Base-by-base conservation (phyloP, 352 stramenopile genomes). In the Pythium phragmitis region DNA sequence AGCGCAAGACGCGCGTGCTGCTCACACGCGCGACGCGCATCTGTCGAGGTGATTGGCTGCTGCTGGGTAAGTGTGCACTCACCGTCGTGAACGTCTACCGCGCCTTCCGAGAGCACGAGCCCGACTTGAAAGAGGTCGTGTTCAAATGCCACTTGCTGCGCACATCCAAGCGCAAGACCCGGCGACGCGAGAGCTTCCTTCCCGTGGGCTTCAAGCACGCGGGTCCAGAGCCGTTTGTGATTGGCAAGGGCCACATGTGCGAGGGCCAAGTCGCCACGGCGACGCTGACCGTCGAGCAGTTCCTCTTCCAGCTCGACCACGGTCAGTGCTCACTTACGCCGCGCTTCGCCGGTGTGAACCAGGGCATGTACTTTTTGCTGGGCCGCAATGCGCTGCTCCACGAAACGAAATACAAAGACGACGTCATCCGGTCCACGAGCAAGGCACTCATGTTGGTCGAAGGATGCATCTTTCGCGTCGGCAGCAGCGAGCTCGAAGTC, bases 391-490 rank as follows among this genome's bases (percentile, higher is more conserved):
- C 58, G 21, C 70, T 84, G 42, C 63, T 55, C 7, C 77, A 86
- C 51, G 74, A 74, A 39, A 47, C 41, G 2, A 67, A 58, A 21
- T 65, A 72, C 21, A 67, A 65, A 16, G 43, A 71, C 4, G 82
- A 91, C 26, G 41, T 87, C 42, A 71, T 91, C 33, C 79, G 81
- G 13, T 75, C 78, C 30, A 87, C 79, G 0, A 91, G 82, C 72
- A 89, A 90, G 30, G 79, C 82, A 23, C 58, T 91, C n/a, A 76
- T 90, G 62, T 71, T 90, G 4, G 76, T 77, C n/a, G 80, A 88
- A 68, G 78, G 75, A 21, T 87, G 75, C 23, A 71, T 91, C 4
- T 90, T 91, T 57, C 74, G 74, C 14, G 79, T 80, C 52, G 82
- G 80, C 28, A 81, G 75, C 37, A 75, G 62, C 4, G 82, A 91